Conservation (phyloP, 2,329 filamentous ascomycete genomes). For the Hypoxylon sp. region DNA sequence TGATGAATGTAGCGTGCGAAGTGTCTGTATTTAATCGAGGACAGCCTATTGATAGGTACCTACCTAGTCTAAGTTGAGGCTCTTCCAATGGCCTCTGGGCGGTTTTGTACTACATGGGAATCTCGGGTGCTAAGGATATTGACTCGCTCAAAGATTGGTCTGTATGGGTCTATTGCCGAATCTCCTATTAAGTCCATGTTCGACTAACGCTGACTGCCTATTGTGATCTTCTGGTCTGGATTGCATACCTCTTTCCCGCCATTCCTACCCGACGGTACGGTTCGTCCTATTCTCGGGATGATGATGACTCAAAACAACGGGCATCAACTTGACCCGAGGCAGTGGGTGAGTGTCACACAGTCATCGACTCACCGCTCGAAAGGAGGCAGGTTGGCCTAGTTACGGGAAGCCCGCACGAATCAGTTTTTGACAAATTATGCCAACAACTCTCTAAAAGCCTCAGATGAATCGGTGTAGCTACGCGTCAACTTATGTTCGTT, state of each 20-base stretch:
- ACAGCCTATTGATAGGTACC: not conserved
- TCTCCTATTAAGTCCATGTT: not conserved
- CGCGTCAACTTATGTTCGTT: constrained; percentile 14
- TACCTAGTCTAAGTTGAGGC: constrained; percentile 2
- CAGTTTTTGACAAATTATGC: constrained; percentile 15
- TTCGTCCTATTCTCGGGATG: constrained; percentile 30
- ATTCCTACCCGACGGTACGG: constrained; percentile 19
- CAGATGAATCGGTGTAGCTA: constrained; percentile 31
- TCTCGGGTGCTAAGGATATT: not conserved
- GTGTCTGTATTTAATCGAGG: not conserved
- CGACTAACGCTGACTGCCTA: constrained; percentile 17
- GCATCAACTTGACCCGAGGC: constrained; percentile 19
- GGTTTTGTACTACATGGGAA: constrained; percentile 6
- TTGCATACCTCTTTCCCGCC: constrained; percentile 3
- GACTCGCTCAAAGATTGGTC: not conserved
- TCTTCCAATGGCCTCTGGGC: constrained; percentile 3
- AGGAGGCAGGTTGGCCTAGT: not conserved
- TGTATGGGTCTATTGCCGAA: constrained; percentile 8
- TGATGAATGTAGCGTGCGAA: not conserved
- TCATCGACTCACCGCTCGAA: constrained; percentile 40
- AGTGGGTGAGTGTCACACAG: constrained; percentile 28
- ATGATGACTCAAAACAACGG: constrained; percentile 34
- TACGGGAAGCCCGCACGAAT: constrained; percentile 40
- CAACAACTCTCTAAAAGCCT: not conserved
- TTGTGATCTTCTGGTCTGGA: constrained; percentile 2